phyloP scores from a whole-genome alignment of 2,329 filamentous ascomycete species.

The Ploettnerulaceae sp. region DNA sequence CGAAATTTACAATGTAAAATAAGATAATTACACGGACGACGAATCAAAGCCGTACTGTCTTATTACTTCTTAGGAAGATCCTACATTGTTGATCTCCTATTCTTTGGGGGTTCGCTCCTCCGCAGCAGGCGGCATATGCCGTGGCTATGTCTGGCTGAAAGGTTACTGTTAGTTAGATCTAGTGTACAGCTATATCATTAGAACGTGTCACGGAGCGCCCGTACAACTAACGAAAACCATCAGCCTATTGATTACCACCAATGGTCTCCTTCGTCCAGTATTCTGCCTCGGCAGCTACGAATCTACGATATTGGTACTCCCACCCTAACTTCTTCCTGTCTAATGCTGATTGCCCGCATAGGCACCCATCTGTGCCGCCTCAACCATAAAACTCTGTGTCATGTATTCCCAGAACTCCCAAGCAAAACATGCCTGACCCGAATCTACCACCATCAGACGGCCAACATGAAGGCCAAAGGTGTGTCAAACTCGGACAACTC shows the following conservation, averaged over 20 bases:
- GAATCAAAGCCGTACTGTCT: too few species aligned
- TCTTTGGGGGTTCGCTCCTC: too few species aligned
- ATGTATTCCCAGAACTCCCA: conserved; percentile 12
- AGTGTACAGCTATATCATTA: too few species aligned
- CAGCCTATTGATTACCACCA: not conserved
- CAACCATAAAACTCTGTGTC: conserved; percentile 9
- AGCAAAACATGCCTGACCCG: conserved; percentile 12
- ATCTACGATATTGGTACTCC: conserved; percentile 4
- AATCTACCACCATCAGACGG: conserved; percentile 2
- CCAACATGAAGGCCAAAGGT: conserved; percentile 7
- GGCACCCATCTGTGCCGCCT: conserved; percentile 1
- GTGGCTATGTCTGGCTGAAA: too few species aligned
- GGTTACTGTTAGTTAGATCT: too few species aligned
- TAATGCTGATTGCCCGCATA: not conserved
- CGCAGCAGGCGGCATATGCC: too few species aligned
- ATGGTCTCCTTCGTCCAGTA: not conserved
- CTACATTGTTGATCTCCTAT: too few species aligned
- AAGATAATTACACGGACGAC: too few species aligned
- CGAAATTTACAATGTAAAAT: too few species aligned
- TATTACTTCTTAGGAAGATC: too few species aligned
- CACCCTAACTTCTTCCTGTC: not conserved
- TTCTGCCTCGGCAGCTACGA: not conserved
- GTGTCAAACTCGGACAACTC: conserved; percentile 20
- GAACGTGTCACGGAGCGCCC: too few species aligned
- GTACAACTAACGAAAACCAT: too few species aligned